Percentiles rank a stretch among this genome's conserved stretches.
Evolutionary conservation across 2,329 filamentous ascomycete genomes (phyloP).

Genomic region (Colletotrichum chrysophilum): DNA sequence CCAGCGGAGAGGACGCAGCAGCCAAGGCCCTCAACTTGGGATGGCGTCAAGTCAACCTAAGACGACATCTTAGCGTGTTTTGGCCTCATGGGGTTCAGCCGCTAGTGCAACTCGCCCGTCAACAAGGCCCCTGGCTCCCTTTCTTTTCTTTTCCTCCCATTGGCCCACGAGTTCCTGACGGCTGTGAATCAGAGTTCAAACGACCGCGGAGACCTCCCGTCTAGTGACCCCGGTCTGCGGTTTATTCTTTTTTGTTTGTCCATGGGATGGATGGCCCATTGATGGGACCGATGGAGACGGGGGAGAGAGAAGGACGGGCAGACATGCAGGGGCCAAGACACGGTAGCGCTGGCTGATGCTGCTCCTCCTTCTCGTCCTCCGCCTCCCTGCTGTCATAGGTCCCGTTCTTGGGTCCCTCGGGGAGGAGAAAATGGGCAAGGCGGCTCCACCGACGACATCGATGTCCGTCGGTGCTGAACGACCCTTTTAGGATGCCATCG

Average conservation of each 20-base stretch:
- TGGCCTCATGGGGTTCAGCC: slow-evolving; percentile 7
- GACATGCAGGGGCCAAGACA: neutral
- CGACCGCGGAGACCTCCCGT: neutral
- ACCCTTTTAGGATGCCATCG: neutral
- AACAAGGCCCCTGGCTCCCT: neutral
- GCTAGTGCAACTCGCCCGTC: neutral
- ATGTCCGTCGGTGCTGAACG: neutral
- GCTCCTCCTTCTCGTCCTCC: neutral
- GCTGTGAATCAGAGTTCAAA: slow-evolving; percentile 10
- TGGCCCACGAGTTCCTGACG: neutral
- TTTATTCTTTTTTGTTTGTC: neutral
- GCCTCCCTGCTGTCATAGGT: neutral
- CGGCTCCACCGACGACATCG: neutral
- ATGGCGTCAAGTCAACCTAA: slow-evolving; percentile 14
- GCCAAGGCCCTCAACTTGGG: neutral
- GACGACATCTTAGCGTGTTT: slow-evolving; percentile 2
- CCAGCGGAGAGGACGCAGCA: neutral
- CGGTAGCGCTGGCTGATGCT: neutral
- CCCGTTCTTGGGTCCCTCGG: neutral
- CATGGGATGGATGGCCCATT: neutral
- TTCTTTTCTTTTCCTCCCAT: neutral
- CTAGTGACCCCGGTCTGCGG: neutral
- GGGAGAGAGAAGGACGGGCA: neutral
- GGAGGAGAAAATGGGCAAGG: neutral
- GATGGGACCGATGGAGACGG: neutral